Evolutionary conservation across 495 filamentous ascomycete genomes (phyloP).

Genomic region (Lepidopterella palustris): DNA sequence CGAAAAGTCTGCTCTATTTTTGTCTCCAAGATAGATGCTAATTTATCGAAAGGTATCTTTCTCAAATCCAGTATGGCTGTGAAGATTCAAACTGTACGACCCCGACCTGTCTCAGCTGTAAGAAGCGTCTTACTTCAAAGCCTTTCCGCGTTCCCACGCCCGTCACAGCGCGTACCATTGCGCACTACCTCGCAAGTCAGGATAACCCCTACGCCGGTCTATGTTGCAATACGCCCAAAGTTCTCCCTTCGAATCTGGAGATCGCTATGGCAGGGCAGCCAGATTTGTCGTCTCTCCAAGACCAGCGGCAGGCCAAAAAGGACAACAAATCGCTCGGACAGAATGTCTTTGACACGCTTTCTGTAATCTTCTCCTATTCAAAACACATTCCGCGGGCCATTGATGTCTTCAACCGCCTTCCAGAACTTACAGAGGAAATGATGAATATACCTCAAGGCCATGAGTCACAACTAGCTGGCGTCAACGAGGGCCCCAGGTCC

Average conservation of each 20-base stretch:
- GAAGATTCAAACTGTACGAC: constrained; percentile 61
- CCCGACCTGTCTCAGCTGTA: constrained; percentile 73
- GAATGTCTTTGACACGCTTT: constrained; percentile 21
- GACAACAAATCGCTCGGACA: constrained; percentile 23
- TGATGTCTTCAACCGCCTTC: constrained; percentile 7
- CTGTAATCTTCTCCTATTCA: constrained; percentile 23
- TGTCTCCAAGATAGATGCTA: neutral
- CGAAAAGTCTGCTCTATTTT: neutral
- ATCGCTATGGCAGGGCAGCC: constrained; percentile 1
- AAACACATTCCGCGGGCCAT: constrained; percentile 16
- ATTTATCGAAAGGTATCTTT: constrained; percentile 55
- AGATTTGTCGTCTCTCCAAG: neutral
- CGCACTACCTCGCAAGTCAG: constrained; percentile 69
- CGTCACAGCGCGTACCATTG: constrained; percentile 66
- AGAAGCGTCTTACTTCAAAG: constrained; percentile 56
- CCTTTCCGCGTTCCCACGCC: constrained; percentile 68
- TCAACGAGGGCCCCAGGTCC: neutral
- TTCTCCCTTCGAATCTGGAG: constrained; percentile 13
- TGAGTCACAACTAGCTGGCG: neutral
- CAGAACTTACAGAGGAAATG: neutral
- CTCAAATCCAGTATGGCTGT: constrained; percentile 80
- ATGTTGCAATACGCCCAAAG: constrained; percentile 48
- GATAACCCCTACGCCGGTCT: constrained; percentile 70
- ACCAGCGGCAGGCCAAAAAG: constrained; percentile 19
- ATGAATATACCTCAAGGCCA: neutral